A percentile compares a stretch with the other conserved stretches of the same genome.
phyloP scores from a whole-genome alignment of 2,329 filamentous ascomycete genomes.

The Neocatenulostroma microsporum region DNA sequence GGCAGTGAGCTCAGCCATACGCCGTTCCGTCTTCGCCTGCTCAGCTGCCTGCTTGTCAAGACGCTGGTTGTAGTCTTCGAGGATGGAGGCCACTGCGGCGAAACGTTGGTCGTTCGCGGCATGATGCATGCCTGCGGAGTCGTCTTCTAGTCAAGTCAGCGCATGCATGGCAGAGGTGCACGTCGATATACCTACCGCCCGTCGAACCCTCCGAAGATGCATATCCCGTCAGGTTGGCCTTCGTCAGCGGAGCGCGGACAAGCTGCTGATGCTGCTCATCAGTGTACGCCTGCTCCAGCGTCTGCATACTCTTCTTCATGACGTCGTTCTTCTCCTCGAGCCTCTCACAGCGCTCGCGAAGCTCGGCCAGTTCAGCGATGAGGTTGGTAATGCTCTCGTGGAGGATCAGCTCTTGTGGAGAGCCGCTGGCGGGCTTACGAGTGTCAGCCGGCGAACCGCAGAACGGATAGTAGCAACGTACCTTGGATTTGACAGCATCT shows the following conservation, averaged over 20 bases:
- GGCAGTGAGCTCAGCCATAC: not conserved
- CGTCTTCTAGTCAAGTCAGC: too few relatives aligned
- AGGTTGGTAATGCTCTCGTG: conserved; percentile 7
- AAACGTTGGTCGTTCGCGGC: conserved; percentile 5
- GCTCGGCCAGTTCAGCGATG: conserved; percentile 5
- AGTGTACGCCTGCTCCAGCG: not conserved
- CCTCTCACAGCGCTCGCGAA: conserved; percentile 6
- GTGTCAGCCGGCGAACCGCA: too few relatives aligned
- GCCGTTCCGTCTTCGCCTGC: not conserved
- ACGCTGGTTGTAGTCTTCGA: conserved; percentile 2
- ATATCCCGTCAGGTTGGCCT: conserved; percentile 6
- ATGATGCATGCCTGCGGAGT: too few relatives aligned
- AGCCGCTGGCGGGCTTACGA: not conserved
- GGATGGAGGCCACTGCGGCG: not conserved
- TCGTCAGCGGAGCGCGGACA: conserved; percentile 4
- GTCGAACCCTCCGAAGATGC: conserved; percentile 3
- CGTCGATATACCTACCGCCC: too few relatives aligned
- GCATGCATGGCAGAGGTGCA: too few relatives aligned
- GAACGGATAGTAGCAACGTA: too few relatives aligned
- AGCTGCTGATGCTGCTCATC: not conserved
- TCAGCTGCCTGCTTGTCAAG: not conserved
- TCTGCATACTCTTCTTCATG: not conserved
- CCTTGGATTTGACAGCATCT: too few relatives aligned
- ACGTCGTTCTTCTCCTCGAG: conserved; percentile 1
- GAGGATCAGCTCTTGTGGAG: conserved; percentile 7